These are phyloP conservation scores for Prunus armeniaca DNA, from an alignment of 306 rosid species.

Conservation along the genomic window DNA sequence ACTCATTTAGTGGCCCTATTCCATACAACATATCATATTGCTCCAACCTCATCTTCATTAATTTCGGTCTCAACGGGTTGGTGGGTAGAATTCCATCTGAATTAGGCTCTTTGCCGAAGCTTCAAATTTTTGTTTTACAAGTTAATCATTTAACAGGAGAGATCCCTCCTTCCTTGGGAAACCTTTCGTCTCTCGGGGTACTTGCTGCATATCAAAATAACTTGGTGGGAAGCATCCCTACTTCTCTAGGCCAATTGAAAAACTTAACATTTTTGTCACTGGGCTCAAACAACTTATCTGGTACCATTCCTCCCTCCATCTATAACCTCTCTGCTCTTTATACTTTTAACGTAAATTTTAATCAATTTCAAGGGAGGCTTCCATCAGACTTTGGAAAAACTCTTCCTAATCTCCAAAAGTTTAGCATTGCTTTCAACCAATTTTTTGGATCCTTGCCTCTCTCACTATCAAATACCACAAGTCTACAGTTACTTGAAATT, in stretches of 20 bases:
- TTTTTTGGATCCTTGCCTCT: background rate
- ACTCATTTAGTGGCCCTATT: background rate
- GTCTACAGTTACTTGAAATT: accelerated
- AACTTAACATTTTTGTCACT: background rate
- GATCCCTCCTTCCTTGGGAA: background rate
- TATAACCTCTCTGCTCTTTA: background rate
- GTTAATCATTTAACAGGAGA: background rate
- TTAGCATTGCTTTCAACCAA: accelerated
- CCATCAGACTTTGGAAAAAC: background rate
- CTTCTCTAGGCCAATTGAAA: background rate
- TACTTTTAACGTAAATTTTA: accelerated
- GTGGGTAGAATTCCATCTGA: background rate
- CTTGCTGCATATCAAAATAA: background rate
- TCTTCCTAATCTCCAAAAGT: background rate
- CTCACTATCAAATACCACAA: background rate
- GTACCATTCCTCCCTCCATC: background rate
- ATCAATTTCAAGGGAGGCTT: background rate
- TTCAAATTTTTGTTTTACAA: background rate
- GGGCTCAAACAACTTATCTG: background rate
- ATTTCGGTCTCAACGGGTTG: accelerated
- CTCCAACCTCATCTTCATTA: too few species aligned
- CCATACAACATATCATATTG: background rate
- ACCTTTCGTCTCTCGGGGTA: background rate
- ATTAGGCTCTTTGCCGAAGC: background rate
- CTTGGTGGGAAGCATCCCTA: background rate